Conservation (phyloP, 495 filamentous ascomycete genomes). For the Cudoniella acicularis region DNA sequence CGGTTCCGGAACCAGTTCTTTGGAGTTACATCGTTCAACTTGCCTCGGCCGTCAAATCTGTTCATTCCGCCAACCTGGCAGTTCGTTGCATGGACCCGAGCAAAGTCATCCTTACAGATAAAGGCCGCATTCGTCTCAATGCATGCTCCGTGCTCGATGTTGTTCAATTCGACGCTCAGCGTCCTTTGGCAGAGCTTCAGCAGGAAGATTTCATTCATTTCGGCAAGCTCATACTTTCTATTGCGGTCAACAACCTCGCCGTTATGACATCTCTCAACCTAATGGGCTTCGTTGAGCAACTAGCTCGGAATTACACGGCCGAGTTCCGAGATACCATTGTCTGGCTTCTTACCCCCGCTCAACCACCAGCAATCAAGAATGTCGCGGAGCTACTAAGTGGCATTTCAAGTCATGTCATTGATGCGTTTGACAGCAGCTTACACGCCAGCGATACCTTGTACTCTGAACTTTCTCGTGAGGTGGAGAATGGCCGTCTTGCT, state of each 20-base stretch:
- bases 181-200: constrained; percentile 70
- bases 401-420: constrained; percentile 68
- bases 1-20: constrained; percentile 71
- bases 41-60: constrained; percentile 78
- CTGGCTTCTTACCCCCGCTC: constrained; percentile 62
- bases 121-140: constrained; percentile 82
- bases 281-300: constrained; percentile 63
- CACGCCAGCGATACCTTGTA: constrained; percentile 72
- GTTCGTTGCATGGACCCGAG: constrained; percentile 77
- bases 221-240: constrained; percentile 73
- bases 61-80: constrained; percentile 77
- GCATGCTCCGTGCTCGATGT: constrained; percentile 87
- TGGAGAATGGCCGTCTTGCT: constrained; percentile 86
- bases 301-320: constrained; percentile 66
- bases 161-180: constrained; percentile 66
- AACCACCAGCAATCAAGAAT: constrained; percentile 52
- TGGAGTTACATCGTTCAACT: constrained; percentile 95
- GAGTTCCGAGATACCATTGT: constrained; percentile 70
- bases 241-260: constrained; percentile 63
- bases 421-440: constrained; percentile 67
- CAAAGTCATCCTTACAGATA: constrained; percentile 81
- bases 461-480: constrained; percentile 67
- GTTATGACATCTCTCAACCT: constrained; percentile 32
- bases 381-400: constrained; percentile 74
- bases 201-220: constrained; percentile 84